Evolutionary conservation across 2,329 filamentous ascomycete species (phyloP).

Genomic region (Gyromitra esculenta): DNA sequence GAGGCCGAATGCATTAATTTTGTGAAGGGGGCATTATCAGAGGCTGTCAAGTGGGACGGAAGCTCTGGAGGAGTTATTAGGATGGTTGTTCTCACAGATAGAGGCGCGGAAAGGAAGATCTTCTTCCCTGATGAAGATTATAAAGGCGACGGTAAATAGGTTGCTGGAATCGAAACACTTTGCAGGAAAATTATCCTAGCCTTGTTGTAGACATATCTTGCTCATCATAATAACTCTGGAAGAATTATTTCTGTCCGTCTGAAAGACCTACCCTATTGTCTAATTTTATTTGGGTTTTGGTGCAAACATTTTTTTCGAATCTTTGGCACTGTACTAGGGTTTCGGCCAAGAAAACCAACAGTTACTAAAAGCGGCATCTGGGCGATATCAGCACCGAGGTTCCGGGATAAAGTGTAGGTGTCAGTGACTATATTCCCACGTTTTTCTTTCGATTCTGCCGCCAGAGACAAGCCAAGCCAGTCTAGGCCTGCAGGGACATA

Average conservation of each 20-base stretch:
- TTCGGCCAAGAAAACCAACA: neutral
- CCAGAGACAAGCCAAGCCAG: constrained; percentile 1
- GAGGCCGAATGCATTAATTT: constrained; percentile 90
- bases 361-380: neutral
- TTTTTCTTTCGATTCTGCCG: constrained; percentile 14
- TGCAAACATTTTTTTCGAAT: neutral
- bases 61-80: constrained; percentile 98
- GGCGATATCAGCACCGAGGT: neutral
- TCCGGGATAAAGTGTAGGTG: neutral
- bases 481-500: neutral
- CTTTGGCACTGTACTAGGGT: neutral
- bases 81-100: constrained; percentile 89
- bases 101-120: constrained; percentile 89
- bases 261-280: neutral
- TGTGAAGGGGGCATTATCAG: constrained; percentile 87
- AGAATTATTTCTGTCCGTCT: neutral
- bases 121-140: constrained; percentile 95
- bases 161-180: constrained; percentile 32
- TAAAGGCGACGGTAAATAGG: constrained; percentile 62
- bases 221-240: constrained; percentile 17
- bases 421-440: constrained; percentile 23
- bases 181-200: neutral
- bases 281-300: neutral
- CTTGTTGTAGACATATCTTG: constrained; percentile 30
- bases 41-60: constrained; percentile 99